phyloP scores from a whole-genome alignment of 2,329 filamentous ascomycete species.

The Ceratocystiopsis minuta region DNA sequence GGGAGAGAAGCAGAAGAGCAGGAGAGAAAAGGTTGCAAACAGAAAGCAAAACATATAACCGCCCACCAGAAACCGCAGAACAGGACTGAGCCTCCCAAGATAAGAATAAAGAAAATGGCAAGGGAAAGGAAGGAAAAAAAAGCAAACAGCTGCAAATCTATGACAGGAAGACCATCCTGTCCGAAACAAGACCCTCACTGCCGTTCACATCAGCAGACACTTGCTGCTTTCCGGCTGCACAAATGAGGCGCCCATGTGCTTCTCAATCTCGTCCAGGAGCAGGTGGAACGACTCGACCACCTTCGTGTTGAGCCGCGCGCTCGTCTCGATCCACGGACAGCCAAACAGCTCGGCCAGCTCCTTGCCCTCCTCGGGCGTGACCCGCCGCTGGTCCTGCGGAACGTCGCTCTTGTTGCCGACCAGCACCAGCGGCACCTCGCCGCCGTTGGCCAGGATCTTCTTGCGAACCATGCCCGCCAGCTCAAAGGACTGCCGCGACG shows the following conservation, averaged over 20 bases:
- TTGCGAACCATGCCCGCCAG: conserved; percentile 93
- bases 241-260: conserved; percentile 77
- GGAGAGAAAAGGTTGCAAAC: too few relatives aligned
- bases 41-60: too few relatives aligned
- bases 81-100: too few relatives aligned
- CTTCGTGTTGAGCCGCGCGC: conserved; percentile 85
- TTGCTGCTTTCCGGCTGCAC: conserved; percentile 56
- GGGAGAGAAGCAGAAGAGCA: too few relatives aligned
- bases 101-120: too few relatives aligned
- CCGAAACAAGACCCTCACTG: too few relatives aligned
- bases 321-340: conserved; percentile 89
- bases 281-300: conserved; percentile 84
- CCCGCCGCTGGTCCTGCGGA: conserved; percentile 80
- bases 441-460: conserved; percentile 94
- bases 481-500: conserved; percentile 83
- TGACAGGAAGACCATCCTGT: too few relatives aligned
- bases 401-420: conserved; percentile 97
- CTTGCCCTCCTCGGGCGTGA: conserved; percentile 69
- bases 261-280: conserved; percentile 88
- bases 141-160: too few relatives aligned
- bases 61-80: too few relatives aligned
- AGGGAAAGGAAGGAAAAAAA: too few relatives aligned
- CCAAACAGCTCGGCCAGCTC: conserved; percentile 72
- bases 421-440: conserved; percentile 81
- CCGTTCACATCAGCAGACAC: conserved; percentile 63